phyloP scores from a whole-genome alignment of 306 rosid species.

The Dalbergia cultrata region DNA sequence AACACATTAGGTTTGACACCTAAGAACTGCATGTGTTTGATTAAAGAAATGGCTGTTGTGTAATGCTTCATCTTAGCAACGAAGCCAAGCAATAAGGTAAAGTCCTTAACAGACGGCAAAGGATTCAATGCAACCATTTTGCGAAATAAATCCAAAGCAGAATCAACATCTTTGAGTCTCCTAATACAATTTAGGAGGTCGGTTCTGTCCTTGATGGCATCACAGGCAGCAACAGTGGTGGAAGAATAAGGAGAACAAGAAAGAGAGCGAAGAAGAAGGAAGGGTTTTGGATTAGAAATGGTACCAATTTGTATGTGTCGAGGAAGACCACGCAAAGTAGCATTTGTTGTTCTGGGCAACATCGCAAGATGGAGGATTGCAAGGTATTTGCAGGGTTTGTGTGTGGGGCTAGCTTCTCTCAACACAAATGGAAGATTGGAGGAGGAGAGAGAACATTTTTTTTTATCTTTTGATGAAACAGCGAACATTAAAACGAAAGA shows the following conservation, averaged over 20 bases:
- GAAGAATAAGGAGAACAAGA: neutral
- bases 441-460: no score
- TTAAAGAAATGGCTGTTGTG: neutral
- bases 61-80: slow-evolving; percentile 19
- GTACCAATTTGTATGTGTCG: neutral
- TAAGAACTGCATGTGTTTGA: neutral
- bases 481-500: no score
- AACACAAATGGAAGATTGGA: no score
- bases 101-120: slow-evolving; percentile 28
- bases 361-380: neutral
- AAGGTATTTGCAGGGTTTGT: no score
- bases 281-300: neutral
- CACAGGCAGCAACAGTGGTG: neutral
- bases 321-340: neutral
- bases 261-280: neutral
- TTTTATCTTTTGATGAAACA: no score
- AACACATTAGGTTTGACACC: slow-evolving; percentile 2
- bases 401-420: no score
- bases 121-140: slow-evolving; percentile 15
- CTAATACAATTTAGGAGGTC: neutral
- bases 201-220: neutral
- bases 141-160: slow-evolving; percentile 21
- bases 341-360: neutral
- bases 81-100: neutral
- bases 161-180: neutral